These are phyloP conservation scores for Alternaria burnsii DNA, from an alignment of 2,329 filamentous ascomycete genomes.

Conservation along the genomic window DNA sequence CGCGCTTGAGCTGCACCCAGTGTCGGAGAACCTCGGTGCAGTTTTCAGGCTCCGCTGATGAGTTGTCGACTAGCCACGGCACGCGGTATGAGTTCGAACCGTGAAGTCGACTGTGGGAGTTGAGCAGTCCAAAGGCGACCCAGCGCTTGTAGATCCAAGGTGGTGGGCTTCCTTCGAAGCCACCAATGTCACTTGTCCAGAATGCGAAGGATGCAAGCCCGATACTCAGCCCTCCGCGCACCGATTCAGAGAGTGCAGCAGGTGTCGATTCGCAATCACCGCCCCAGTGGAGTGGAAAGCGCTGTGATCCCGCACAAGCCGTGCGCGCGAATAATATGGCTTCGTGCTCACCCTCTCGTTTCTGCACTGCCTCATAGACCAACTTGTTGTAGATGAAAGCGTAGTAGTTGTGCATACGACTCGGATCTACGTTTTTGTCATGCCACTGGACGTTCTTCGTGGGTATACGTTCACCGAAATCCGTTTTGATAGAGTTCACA, in stretches of 20 bases:
- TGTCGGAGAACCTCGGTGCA: constrained; percentile 64
- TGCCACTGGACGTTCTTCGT: constrained; percentile 71
- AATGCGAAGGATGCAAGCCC: constrained; percentile 72
- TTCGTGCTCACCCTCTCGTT: constrained; percentile 59
- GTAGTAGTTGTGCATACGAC: constrained; percentile 80
- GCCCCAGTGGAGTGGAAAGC: constrained; percentile 72
- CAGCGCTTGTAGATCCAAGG: constrained; percentile 79
- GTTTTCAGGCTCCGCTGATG: constrained; percentile 60
- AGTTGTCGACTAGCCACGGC: constrained; percentile 75
- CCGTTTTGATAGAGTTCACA: constrained; percentile 77
- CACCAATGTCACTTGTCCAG: constrained; percentile 76
- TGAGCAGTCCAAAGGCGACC: constrained; percentile 78
- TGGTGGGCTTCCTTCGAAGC: constrained; percentile 73
- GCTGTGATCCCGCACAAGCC: constrained; percentile 72
- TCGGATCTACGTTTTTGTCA: constrained; percentile 66
- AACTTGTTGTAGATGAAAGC: constrained; percentile 76
- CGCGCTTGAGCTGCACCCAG: constrained; percentile 63
- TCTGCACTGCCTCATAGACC: constrained; percentile 72
- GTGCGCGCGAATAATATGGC: constrained; percentile 74
- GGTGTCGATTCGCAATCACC: constrained; percentile 79
- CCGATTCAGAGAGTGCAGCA: constrained; percentile 75
- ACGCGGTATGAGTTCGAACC: constrained; percentile 75
- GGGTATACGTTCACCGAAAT: constrained; percentile 78
- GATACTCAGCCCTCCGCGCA: constrained; percentile 71
- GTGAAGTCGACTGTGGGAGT: constrained; percentile 74